Percentiles rank a stretch among this genome's conserved stretches.
These are phyloP conservation scores for Heracleum sosnowskyi DNA, from an alignment of 129 eudicot genomes.

Conservation along the genomic window DNA sequence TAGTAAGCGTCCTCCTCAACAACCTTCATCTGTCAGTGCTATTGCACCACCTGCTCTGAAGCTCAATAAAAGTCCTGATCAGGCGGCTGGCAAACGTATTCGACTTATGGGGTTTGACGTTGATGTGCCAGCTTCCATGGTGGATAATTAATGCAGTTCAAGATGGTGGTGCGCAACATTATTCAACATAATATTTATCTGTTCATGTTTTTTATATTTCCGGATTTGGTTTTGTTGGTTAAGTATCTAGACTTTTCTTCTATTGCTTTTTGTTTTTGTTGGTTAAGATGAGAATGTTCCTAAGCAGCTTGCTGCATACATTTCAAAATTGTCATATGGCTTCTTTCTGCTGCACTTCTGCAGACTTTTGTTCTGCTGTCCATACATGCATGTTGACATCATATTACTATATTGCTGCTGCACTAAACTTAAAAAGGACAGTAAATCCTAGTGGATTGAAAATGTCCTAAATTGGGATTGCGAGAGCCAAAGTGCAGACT, in stretches of 20 bases:
- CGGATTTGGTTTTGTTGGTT: no score
- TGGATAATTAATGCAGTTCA: constrained; percentile 12
- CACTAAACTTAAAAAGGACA: no score
- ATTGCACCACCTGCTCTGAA: neutral
- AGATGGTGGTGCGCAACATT: neutral
- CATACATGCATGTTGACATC: neutral
- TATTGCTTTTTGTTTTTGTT: neutral
- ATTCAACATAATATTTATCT: no score
- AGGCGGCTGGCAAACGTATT: constrained; percentile 16
- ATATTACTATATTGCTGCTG: no score
- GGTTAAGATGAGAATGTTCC: no score
- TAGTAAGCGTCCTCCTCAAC: neutral
- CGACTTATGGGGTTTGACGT: constrained; percentile 41
- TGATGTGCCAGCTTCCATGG: constrained; percentile 38
- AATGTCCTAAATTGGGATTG: neutral
- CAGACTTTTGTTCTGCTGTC: neutral
- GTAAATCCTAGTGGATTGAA: no score
- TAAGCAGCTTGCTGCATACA: neutral
- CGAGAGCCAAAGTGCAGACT: neutral
- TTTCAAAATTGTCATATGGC: no score
- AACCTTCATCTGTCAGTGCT: neutral
- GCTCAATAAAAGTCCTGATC: neutral
- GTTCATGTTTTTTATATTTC: no score
- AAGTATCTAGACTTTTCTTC: neutral
- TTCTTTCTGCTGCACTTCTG: no score